Conservation (phyloP, 352 stramenopile genomes). For the Phytophthora ramorum region DNA sequence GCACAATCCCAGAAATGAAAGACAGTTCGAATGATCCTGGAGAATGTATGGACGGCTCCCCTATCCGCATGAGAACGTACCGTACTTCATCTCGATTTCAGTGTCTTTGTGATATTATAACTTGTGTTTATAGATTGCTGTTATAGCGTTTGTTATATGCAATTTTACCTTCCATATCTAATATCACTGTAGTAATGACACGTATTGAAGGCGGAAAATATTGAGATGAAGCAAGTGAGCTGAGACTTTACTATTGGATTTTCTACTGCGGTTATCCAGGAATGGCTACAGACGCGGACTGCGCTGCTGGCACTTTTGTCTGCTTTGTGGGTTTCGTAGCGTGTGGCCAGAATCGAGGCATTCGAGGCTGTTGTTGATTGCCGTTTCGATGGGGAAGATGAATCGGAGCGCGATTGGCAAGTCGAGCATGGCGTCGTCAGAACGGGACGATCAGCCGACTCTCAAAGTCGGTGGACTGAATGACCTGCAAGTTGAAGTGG, state of each 20-base stretch:
- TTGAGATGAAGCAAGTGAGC: background rate
- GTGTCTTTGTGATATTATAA: background rate
- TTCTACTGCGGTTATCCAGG: constrained; percentile 36
- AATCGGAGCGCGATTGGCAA: constrained; percentile 14
- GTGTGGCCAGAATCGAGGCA: background rate
- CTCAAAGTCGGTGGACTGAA: constrained; percentile 71
- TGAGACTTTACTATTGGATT: constrained; percentile 13
- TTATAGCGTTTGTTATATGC: no score
- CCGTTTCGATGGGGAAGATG: constrained; percentile 29
- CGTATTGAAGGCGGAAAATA: no score
- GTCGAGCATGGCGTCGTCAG: constrained; percentile 36
- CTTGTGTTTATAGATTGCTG: background rate
- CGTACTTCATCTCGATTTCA: background rate
- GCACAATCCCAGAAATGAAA: constrained; percentile 27
- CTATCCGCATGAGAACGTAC: background rate
- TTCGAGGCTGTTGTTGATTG: constrained; percentile 1
- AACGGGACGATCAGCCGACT: constrained; percentile 63
- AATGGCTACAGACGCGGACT: background rate
- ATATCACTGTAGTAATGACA: no score
- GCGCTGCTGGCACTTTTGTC: background rate
- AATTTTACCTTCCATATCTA: no score
- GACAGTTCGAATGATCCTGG: constrained; percentile 27
- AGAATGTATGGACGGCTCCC: constrained; percentile 11
- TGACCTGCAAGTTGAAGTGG: constrained; percentile 39
- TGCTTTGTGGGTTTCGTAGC: background rate